These are phyloP conservation scores for Phlebiopsis flavidoalba DNA, from an alignment of 768 basidiomycete genomes.

Conservation along the genomic window DNA sequence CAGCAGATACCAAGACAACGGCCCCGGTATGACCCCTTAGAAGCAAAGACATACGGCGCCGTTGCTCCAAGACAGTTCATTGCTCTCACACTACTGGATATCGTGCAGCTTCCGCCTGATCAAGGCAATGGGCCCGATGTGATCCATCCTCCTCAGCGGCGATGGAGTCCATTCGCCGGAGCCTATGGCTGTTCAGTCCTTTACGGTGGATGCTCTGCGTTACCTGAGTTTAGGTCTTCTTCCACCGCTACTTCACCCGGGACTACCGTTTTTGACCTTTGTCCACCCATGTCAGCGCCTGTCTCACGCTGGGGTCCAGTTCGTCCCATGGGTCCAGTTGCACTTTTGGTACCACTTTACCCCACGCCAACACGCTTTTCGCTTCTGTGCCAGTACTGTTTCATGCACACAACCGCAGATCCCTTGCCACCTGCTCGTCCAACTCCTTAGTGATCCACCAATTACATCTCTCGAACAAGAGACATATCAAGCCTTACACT, in stretches of 20 bases:
- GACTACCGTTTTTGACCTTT: slow-evolving; percentile 4
- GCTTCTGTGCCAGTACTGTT: not conserved
- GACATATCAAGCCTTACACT: not conserved
- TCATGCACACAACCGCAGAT: not conserved
- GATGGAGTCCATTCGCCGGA: not conserved
- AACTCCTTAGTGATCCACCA: not conserved
- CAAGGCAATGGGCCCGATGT: not conserved
- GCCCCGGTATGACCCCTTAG: not conserved
- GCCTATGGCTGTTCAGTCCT: slow-evolving; percentile 2
- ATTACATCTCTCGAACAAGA: not conserved
- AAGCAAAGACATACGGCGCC: not conserved
- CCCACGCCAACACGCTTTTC: not conserved
- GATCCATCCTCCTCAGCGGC: not conserved
- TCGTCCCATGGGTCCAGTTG: not conserved
- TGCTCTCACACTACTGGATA: not conserved
- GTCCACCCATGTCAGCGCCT: slow-evolving; percentile 3
- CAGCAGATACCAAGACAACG: not conserved
- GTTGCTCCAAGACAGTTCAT: not conserved
- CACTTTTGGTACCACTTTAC: slow-evolving; percentile 1
- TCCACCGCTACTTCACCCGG: slow-evolving; percentile 3
- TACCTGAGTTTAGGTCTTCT: slow-evolving; percentile 6
- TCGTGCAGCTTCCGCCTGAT: slow-evolving; percentile 1
- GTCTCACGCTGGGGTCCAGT: slow-evolving; percentile 3
- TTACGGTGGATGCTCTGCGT: slow-evolving; percentile 8
- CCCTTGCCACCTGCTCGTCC: not conserved